Base-by-base conservation (phyloP, 2,329 filamentous ascomycete genomes). In the Myriangium duriaei region DNA sequence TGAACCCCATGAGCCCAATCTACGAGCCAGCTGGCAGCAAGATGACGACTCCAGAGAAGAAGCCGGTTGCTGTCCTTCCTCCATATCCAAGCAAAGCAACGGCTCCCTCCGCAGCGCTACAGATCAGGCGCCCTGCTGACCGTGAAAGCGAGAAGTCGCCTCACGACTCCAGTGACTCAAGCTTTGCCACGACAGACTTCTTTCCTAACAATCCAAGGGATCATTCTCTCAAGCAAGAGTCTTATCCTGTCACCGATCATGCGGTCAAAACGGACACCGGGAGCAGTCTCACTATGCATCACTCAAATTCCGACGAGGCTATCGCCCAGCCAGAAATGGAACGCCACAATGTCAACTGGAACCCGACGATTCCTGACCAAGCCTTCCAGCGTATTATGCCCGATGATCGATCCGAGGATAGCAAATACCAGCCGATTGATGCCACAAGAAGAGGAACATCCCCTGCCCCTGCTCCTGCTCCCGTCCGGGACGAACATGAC, bases 1-100 rank as follows among this genome's bases (percentile, higher is more conserved):
- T 60, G 39, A 58, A 59, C 38, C 57, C 57, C 5, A 59, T 55
- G 53, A 60, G 57, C 34, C 57, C 57, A 17, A 53, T 49, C 16
- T 60, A 60, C 49, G 55, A 54, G 43, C 57, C 57, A 28, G 26
- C 13, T 14, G 38, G 26, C 11, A 37, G 29, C 16, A 40, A 37
- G 33, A 29, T 37, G n/a, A 32, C 38, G 7, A 40, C 39, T n/a
- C 42, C 44, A 18, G 30, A 39, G 36, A 39, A 39, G 30, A 39
- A 39, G 36, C 30, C 12, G 11, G 28, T 30, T 3, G 13, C 28
- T 19, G 28, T 33, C 21, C 30, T 39, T 13, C 14, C 29, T 30
- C 7, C 28, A 7, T 16, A 24, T 10, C 16, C 29, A 32, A 10
- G 14, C 13, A n/a, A 12, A n/a, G n/a, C 17, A 2, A 15, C 12